Evolutionary conservation across 441 rosid genomes (phyloP), one percentile per base, ranked within the genome.

Genomic region (Rhodomyrtus psidioides): DNA sequence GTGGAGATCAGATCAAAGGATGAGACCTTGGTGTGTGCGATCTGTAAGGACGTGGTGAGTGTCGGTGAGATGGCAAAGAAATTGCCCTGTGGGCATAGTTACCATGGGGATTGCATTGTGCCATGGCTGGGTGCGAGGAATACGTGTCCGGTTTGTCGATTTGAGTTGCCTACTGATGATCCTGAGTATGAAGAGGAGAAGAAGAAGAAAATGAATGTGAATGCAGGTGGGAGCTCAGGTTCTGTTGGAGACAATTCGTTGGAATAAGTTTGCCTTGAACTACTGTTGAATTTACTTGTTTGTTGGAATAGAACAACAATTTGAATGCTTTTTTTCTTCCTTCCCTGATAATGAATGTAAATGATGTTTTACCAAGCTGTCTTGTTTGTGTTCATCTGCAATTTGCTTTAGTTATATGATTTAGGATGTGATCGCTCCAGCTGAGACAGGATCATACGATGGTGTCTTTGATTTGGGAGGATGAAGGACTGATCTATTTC

Each of bases 41-140:
- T 95, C 44, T 95, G 98, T 83, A 95, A 95, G 90, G 98, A 95
- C 83, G 84, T 74, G 87, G 90, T 92, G 59, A 88, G 83, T 3
- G 51, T 49, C 51, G 3, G 51, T 49, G 13, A 10, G 51, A 10
- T 2, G 51, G 51, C 13, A 42, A 42, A 42, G 46, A 42, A 42
- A 42, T 42, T 42, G 46, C 46, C 46, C 8, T 10, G 13, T 49
- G 12, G 51, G 51, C 51, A 49, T 49, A 12, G 51, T 49, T 49
- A 49, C 51, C 51, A 10, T 49, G 51, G 51, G 12, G 13, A 49
- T 49, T 49, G 51, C 51, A 10, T 10, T 3, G 12, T 49, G 51
- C 51, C 51, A 10, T 49, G 13, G 51, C 12, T 49, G 51, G 51
- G 51, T 10, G 51, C 51, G 51, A 49, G 51, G 51, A 49, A 49